Base-by-base conservation (phyloP, 495 filamentous ascomycete species). In the Penicillium daleae region DNA sequence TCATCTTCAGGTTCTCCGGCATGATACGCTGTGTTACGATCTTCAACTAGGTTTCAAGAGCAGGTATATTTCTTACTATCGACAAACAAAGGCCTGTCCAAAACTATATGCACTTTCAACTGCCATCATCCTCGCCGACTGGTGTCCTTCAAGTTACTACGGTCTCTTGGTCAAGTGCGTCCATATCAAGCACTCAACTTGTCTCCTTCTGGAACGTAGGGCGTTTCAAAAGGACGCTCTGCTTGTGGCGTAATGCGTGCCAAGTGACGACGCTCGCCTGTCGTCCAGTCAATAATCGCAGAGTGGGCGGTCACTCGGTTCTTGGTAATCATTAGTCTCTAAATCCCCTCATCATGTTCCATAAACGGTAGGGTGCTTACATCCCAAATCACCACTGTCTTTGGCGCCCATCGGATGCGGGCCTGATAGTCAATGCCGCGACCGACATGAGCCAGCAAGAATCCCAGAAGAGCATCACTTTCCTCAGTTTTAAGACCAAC, bases 331-430 rank as follows among this genome's bases (percentile, higher is more conserved):
- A 19, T 77, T 50, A 71, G 66, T 24, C 17, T 46, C 10, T 24
- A 7, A 5, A 19, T 5, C 0, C 6, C 22, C 9, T 2, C 19
- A 17, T 35, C 6, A 21, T 32, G 29, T 27, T 27, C 4, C 12
- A 7, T 6, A 54, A 12, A 4, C n/a, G n/a, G n/a, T n/a, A 10
- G 15, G 2, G 2, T 12, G 73, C 80, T 75, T 73, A 81, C 80
- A 78, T 94, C 91, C 90, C 90, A 93, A 6, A 94, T 88, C 8
- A 95, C 89, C 2, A 95, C 91, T 1, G 90, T 93, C 31, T 83
- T 82, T 6, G 85, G 80, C 39, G 85, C 83, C 90, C 90, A 95
- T 69, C 86, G 86, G 40, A 96, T 82, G 7, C 92, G 83, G 10
- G 83, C 84, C 63, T 96, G 92, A 74, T 90, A 91, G 72, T 95